Conservation (phyloP, 225 moss, liverwort and hornwort species). For the Bryoerythrophyllum caledonicum region DNA sequence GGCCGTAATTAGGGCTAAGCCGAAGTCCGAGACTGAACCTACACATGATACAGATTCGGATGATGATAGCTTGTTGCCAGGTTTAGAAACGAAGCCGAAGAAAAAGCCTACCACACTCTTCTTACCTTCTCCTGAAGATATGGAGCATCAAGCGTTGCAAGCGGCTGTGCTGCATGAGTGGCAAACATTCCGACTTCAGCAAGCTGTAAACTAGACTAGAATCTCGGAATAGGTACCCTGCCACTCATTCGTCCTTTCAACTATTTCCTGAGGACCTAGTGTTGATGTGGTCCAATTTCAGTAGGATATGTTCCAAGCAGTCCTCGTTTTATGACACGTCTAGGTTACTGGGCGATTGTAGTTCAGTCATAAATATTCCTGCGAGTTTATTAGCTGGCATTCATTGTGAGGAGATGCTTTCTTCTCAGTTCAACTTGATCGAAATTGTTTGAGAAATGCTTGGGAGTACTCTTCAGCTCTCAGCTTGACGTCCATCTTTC, state of each 20-base stretch:
- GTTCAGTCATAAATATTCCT: neutral
- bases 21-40: slow-evolving; percentile 53
- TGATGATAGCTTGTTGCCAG: slow-evolving; percentile 75
- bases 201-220: slow-evolving; percentile 50
- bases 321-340: slow-evolving; percentile 2
- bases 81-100: slow-evolving; percentile 74
- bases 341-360: slow-evolving; percentile 12
- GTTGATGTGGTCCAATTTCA: slow-evolving; percentile 6
- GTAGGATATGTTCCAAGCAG: slow-evolving; percentile 6
- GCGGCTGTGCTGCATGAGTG: slow-evolving; percentile 92
- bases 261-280: slow-evolving; percentile 13
- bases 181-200: slow-evolving; percentile 69
- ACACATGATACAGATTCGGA: slow-evolving; percentile 55
- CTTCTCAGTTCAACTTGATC: slow-evolving; percentile 1
- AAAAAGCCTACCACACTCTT: slow-evolving; percentile 71
- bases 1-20: slow-evolving; percentile 63
- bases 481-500: neutral
- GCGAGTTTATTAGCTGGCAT: slow-evolving; percentile 7
- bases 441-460: neutral
- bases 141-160: slow-evolving; percentile 92
- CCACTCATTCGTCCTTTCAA: neutral
- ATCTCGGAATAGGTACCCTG: slow-evolving; percentile 9
- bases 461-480: neutral
- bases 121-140: slow-evolving; percentile 82
- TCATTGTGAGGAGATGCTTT: slow-evolving; percentile 11